Percentiles rank a stretch among this genome's conserved stretches.
These are phyloP conservation scores for Candida khao-thaluensis DNA, from an alignment of 805 yeast species.

Conservation along the genomic window DNA sequence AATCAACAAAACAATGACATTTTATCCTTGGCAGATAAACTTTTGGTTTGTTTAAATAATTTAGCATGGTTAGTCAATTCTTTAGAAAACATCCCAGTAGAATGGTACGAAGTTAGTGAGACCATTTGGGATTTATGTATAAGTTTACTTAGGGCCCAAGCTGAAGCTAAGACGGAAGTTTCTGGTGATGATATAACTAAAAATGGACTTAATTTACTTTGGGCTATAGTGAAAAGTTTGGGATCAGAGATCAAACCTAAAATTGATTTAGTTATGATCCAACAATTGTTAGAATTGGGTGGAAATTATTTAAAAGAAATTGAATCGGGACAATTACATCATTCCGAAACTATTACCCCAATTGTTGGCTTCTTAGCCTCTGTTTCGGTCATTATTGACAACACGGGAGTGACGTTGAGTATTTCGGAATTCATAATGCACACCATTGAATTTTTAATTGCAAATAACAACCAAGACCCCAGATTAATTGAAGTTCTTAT, in stretches of 20 bases:
- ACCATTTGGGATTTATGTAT: conserved; percentile 31
- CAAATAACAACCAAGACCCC: conserved; percentile 21
- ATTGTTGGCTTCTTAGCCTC: conserved; percentile 54
- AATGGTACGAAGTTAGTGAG: conserved; percentile 36
- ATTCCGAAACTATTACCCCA: conserved; percentile 42
- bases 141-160: conserved; percentile 7
- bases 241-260: conserved; percentile 33
- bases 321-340: neutral
- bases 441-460: conserved; percentile 17
- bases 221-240: conserved; percentile 38
- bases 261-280: conserved; percentile 26
- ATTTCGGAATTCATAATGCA: conserved; percentile 47
- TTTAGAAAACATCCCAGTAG: conserved; percentile 29
- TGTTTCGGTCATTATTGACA: conserved; percentile 47
- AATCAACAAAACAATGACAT: conserved; percentile 26
- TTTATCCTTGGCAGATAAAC: conserved; percentile 49
- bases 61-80: conserved; percentile 56
- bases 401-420: conserved; percentile 41
- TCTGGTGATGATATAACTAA: conserved; percentile 27
- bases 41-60: conserved; percentile 70
- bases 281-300: conserved; percentile 24
- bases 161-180: neutral
- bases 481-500: conserved; percentile 42
- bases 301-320: conserved; percentile 7
- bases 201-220: conserved; percentile 33